phyloP scores from a whole-genome alignment of 257 asterid genomes.

The Linderniella brevidens region DNA sequence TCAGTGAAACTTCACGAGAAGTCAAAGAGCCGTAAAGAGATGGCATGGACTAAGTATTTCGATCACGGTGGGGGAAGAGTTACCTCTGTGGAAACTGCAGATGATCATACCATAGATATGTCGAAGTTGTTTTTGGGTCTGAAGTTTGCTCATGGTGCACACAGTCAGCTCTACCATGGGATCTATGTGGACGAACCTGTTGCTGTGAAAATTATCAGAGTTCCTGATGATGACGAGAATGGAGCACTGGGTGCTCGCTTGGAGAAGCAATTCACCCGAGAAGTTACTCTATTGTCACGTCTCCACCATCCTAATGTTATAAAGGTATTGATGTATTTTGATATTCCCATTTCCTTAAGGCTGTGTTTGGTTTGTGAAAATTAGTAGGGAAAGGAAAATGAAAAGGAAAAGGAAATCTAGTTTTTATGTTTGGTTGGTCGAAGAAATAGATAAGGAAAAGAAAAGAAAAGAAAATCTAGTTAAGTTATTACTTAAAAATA shows the following conservation, averaged over 20 bases:
- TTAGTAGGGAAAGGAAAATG: too few relatives aligned
- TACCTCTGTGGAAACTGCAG: slow-evolving; percentile 36
- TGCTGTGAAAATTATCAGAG: slow-evolving; percentile 42
- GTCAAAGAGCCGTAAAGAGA: slow-evolving; percentile 33
- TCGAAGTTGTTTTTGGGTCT: slow-evolving; percentile 40
- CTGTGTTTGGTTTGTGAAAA: too few relatives aligned
- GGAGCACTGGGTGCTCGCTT: slow-evolving; percentile 30
- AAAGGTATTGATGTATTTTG: slow-evolving; percentile 21
- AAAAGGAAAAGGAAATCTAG: too few relatives aligned
- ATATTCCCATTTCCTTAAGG: neutral
- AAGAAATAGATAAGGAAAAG: too few relatives aligned
- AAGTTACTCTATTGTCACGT: slow-evolving; percentile 50
- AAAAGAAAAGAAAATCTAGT: too few relatives aligned
- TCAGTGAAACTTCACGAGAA: slow-evolving; percentile 32
- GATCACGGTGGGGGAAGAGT: slow-evolving; percentile 63
- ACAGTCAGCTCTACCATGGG: slow-evolving; percentile 59
- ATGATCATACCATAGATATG: slow-evolving; percentile 36
- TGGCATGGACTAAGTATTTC: slow-evolving; percentile 49
- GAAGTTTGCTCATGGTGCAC: slow-evolving; percentile 52
- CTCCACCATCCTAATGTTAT: slow-evolving; percentile 43
- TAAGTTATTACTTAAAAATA: too few relatives aligned
- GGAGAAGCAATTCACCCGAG: slow-evolving; percentile 49
- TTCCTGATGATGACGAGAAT: slow-evolving; percentile 54
- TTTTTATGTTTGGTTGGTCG: too few relatives aligned
- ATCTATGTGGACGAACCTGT: slow-evolving; percentile 41